Conservation (phyloP, 176 grass and related monocot species). For the Coix lacrymajobi region DNA sequence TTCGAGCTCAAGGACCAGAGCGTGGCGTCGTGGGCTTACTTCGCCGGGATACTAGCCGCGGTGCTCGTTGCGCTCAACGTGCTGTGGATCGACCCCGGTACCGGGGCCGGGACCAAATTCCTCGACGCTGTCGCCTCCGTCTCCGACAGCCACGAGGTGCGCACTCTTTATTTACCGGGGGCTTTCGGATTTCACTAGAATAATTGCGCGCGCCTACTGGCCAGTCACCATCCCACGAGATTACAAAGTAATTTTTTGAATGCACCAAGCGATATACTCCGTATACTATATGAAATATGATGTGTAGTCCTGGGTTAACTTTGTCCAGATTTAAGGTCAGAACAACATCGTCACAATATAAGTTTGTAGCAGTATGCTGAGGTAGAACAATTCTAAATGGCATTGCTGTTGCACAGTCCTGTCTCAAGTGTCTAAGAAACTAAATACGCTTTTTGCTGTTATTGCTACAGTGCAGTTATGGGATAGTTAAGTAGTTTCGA, state of each 20-base stretch:
- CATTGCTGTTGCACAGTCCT: neutral
- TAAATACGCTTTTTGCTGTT: neutral
- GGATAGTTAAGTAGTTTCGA: neutral
- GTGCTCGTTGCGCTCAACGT: constrained; percentile 70
- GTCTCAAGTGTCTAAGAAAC: neutral
- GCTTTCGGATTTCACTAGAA: neutral
- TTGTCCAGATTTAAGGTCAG: neutral
- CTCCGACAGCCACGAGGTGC: constrained; percentile 80
- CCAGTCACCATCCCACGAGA: neutral
- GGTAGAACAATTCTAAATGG: neutral
- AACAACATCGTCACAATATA: neutral
- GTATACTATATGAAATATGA: neutral
- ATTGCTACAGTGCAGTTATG: neutral
- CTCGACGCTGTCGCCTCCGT: constrained; percentile 64
- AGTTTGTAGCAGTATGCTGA: neutral
- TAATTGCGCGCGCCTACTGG: neutral
- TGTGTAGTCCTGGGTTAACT: neutral
- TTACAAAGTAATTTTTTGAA: neutral
- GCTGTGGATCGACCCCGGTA: constrained; percentile 71
- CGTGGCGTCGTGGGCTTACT: constrained; percentile 77
- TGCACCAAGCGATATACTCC: neutral
- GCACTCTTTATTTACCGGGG: neutral
- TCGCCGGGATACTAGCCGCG: constrained; percentile 51
- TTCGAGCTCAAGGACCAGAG: constrained; percentile 71
- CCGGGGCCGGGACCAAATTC: constrained; percentile 63